phyloP scores from a whole-genome alignment of 768 basidiomycete species.

The Serendipita vermifera region DNA sequence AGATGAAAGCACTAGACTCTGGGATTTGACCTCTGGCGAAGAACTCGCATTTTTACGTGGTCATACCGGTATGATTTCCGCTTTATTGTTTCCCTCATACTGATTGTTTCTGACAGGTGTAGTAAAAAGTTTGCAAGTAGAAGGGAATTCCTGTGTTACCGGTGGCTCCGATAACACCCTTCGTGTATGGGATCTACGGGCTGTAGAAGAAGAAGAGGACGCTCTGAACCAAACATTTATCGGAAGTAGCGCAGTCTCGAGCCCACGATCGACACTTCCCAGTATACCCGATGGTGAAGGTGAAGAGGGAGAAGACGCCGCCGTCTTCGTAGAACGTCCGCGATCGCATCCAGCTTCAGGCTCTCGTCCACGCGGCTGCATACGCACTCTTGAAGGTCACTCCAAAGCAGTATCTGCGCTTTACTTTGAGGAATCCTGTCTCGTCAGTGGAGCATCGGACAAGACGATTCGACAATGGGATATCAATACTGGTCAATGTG shows the following conservation, averaged over 20 bases:
- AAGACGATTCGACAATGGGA: constrained; percentile 99
- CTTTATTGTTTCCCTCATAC: neutral
- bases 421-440: constrained; percentile 88
- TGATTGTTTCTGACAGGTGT: constrained; percentile 18
- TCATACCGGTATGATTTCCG: constrained; percentile 48
- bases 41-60: constrained; percentile 78
- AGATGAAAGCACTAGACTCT: constrained; percentile 78
- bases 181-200: constrained; percentile 80
- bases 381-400: constrained; percentile 75
- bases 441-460: constrained; percentile 96
- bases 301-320: constrained; percentile 16
- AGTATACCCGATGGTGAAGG: constrained; percentile 15
- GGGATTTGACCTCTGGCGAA: constrained; percentile 85
- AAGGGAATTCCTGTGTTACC: constrained; percentile 79
- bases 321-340: neutral
- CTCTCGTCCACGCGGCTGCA: constrained; percentile 29
- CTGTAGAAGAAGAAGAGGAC: constrained; percentile 63
- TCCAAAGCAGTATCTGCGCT: constrained; percentile 84
- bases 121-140: constrained; percentile 87
- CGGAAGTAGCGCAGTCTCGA: constrained; percentile 1
- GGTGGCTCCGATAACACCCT: constrained; percentile 80
- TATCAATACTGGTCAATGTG: constrained; percentile 90
- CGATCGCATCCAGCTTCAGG: neutral
- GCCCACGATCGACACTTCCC: neutral
- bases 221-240: constrained; percentile 16